Evolutionary conservation across 176 grass and related monocot genomes (phyloP), one percentile per base, ranked within the genome.

Genomic region (Otatea glauca): DNA sequence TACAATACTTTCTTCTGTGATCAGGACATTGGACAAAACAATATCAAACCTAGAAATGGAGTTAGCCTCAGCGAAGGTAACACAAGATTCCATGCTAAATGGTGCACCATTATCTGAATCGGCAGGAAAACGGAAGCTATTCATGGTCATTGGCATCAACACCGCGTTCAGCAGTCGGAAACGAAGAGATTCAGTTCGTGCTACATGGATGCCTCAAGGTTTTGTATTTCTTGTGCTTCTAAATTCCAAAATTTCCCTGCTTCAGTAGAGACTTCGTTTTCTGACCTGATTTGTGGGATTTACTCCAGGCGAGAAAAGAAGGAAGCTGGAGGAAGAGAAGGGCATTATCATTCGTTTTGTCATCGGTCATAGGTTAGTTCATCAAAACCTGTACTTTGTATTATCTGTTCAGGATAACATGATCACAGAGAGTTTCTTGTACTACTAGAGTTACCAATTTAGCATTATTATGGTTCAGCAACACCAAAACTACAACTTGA

Each of bases 171-270:
- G 95, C 84, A 97, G 95, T 44, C 82, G 92, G 48, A 94, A 93
- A 60, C 51, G 95, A 34, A 86, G 95, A 85, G 95, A 97, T 56
- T 97, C 95, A 56, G 75, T 97, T 82, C 95, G 95, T 17, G 89
- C 91, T 3, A 97, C 92, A 13, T 97, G 95, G 95, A 94, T 97
- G 92, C 95, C 92, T 83, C 95, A 93, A 93, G 92, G 95, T 97
- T 61, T 97, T 61, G 73, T 27, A 49, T n/a, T 82, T 69, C 29
- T 74, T 70, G 37, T 77, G 47, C 24, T 45, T 71, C 7, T 43
- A 39, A 13, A 20, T 45, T 65, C 7, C 43, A 48, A 9, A 25
- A 25, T 6, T 16, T 43, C 6, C 5, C 1, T 43, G 9, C 35
- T 3, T 21, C 12, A 6, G 64, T 37, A 4, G 32, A 58, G 17